Base-by-base conservation (phyloP, 2,329 filamentous ascomycete species). In the Apiospora koreana region DNA sequence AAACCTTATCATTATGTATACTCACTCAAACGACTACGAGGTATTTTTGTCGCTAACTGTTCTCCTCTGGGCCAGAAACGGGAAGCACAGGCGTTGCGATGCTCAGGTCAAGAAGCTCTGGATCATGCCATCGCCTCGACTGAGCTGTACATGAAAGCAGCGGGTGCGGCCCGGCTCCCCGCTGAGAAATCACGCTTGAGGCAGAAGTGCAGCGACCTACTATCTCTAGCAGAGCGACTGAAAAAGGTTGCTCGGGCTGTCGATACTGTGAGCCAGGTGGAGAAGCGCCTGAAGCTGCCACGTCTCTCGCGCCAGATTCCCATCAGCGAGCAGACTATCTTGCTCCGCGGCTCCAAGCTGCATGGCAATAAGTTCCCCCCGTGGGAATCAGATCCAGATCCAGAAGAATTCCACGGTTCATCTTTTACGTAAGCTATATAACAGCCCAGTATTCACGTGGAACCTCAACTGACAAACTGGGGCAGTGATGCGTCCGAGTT, bases 311-410 rank as follows among this genome's bases (percentile, higher is more conserved):
- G 93, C 68, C 84, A 87, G 70, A 84, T 93, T 18, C 87, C 93
- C 2, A 92, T 87, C 5, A 85, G 86, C 21, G 94, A 97, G 80
- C 87, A 94, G 76, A 91, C 93, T 41, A 90, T 98, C 67, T 81
- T 98, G 10, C 84, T 93, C 1, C 90, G 91, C 77, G 90, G 92
- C 3, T 96, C 95, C 5, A 92, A 90, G 69, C 86, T 99, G 25
- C 94, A 97, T 78, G 94, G 92, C 0, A 92, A 91, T 76, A 86
- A 92, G 25, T 98, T 97, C 74, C 94, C 93, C 14, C 94, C 93
- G 0, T 99, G 96, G 96, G 87, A 87, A n/a, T 81, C 81, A 2
- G 84, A 89, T 38, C 92, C 93, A 0, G 78, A 80, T 3, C 79
- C 87, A 0, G 80, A 85, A 5, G 88, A 92, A 41, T 97, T 98